These are phyloP conservation scores for Prunus davidiana DNA, from an alignment of 306 rosid genomes.

Conservation along the genomic window DNA sequence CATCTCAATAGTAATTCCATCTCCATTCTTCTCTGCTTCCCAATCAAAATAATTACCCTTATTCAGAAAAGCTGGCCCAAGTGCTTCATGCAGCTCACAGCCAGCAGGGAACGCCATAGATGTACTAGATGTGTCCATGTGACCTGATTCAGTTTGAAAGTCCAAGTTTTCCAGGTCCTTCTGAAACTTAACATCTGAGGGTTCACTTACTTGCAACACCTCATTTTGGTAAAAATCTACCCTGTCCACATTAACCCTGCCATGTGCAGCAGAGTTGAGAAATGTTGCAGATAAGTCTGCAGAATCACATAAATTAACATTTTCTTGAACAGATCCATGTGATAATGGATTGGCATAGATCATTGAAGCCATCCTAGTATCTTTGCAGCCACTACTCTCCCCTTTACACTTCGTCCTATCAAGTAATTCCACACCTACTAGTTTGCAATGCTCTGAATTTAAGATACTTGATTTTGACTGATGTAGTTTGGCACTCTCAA, in stretches of 20 bases:
- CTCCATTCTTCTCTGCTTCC: slow-evolving; percentile 41
- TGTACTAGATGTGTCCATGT: slow-evolving; percentile 36
- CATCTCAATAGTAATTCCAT: slow-evolving; percentile 42
- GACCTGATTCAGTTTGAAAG: slow-evolving; percentile 31
- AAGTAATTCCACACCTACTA: slow-evolving; percentile 35
- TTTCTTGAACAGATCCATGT: slow-evolving; percentile 28
- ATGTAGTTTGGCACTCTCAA: slow-evolving; percentile 39
- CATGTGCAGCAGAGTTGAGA: slow-evolving; percentile 42
- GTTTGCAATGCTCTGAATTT: slow-evolving; percentile 42
- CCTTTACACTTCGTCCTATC: slow-evolving; percentile 41
- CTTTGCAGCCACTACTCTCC: slow-evolving; percentile 53
- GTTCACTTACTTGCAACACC: slow-evolving; percentile 29
- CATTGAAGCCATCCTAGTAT: slow-evolving; percentile 31
- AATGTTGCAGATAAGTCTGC: slow-evolving; percentile 46
- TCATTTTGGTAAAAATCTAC: slow-evolving; percentile 34
- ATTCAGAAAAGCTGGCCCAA: slow-evolving; percentile 76
- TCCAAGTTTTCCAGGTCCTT: slow-evolving; percentile 31
- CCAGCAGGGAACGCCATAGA: slow-evolving; percentile 87
- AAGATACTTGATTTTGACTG: slow-evolving; percentile 43
- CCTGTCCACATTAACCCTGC: slow-evolving; percentile 31
- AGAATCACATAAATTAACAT: slow-evolving; percentile 28
- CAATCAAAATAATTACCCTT: slow-evolving; percentile 46
- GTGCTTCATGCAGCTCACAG: slow-evolving; percentile 91
- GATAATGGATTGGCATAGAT: slow-evolving; percentile 26
- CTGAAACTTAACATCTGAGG: slow-evolving; percentile 43